Conservation (phyloP, 140 eudicot species). For the Ambrosia hybrid region DNA sequence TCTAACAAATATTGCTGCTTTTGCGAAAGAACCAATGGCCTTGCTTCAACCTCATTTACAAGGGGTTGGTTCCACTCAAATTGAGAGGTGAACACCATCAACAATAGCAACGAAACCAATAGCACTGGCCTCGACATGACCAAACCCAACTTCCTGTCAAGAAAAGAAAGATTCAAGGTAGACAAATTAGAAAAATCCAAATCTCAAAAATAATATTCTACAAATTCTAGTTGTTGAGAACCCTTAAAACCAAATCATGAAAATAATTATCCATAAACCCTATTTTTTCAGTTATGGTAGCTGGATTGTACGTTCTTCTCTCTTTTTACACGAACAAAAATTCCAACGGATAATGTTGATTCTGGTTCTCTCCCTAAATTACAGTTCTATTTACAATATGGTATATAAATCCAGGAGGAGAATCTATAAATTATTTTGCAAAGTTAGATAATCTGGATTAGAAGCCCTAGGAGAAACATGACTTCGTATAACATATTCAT, state of each 20-base stretch:
- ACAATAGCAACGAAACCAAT: conserved; percentile 61
- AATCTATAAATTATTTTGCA: neutral
- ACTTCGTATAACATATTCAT: neutral
- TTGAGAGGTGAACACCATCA: conserved; percentile 74
- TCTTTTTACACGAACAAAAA: neutral
- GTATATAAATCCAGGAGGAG: neutral
- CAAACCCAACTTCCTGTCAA: conserved; percentile 23
- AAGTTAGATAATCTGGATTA: neutral
- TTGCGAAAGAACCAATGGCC: conserved; percentile 49
- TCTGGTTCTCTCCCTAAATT: conserved; percentile 7
- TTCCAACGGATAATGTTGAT: neutral
- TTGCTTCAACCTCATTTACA: conserved; percentile 63
- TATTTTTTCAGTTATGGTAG: neutral
- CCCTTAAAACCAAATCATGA: conserved; percentile 2
- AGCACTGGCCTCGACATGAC: conserved; percentile 78
- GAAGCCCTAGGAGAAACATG: conserved; percentile 18
- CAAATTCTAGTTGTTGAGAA: conserved; percentile 3
- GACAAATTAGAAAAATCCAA: conserved; percentile 3
- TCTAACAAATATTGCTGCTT: conserved; percentile 60
- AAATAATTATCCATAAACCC: conserved; percentile 12
- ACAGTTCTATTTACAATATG: neutral
- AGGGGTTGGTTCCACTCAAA: conserved; percentile 86
- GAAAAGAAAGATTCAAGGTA: conserved; percentile 15
- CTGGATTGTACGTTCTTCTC: conserved; percentile 2
- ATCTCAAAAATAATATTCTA: conserved; percentile 10